Conservation (phyloP, 495 filamentous ascomycete species). For the Annulohypoxylon nitens region DNA sequence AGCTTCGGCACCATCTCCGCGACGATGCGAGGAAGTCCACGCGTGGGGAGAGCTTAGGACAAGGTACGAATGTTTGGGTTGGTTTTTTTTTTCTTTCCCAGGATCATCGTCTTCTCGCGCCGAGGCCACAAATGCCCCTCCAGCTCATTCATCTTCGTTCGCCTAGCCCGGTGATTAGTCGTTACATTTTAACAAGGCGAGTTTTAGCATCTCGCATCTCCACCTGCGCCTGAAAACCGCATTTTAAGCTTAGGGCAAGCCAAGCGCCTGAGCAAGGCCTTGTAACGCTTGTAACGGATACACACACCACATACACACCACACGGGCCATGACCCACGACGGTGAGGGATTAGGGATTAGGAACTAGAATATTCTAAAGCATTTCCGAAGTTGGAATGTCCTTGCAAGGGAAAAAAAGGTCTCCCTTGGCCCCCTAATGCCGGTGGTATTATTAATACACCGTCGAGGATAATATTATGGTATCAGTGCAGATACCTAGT, state of each 20-base stretch:
- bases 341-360: constrained; percentile 25
- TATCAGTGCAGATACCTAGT: constrained; percentile 26
- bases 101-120: constrained; percentile 15
- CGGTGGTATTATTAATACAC: constrained; percentile 33
- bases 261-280: not conserved
- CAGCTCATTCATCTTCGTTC: constrained; percentile 16
- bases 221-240: constrained; percentile 35
- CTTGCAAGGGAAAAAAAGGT: constrained; percentile 9
- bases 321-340: constrained; percentile 11
- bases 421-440: constrained; percentile 5
- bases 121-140: constrained; percentile 11
- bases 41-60: constrained; percentile 33
- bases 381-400: constrained; percentile 46
- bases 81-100: not conserved
- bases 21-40: constrained; percentile 24
- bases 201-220: constrained; percentile 19
- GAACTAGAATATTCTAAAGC: constrained; percentile 49
- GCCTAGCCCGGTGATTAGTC: constrained; percentile 10
- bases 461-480: constrained; percentile 34
- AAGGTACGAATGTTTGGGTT: constrained; percentile 10
- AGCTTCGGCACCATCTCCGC: constrained; percentile 42
- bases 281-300: not conserved
- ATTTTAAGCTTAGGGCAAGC: constrained; percentile 27
- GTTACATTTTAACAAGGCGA: constrained; percentile 33
- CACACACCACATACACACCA: constrained; percentile 8